A percentile compares a stretch with the other conserved stretches of the same genome.
Evolutionary conservation across 1,284 basidiomycete species (phyloP).

Genomic region (Cystobasidium pallidum): DNA sequence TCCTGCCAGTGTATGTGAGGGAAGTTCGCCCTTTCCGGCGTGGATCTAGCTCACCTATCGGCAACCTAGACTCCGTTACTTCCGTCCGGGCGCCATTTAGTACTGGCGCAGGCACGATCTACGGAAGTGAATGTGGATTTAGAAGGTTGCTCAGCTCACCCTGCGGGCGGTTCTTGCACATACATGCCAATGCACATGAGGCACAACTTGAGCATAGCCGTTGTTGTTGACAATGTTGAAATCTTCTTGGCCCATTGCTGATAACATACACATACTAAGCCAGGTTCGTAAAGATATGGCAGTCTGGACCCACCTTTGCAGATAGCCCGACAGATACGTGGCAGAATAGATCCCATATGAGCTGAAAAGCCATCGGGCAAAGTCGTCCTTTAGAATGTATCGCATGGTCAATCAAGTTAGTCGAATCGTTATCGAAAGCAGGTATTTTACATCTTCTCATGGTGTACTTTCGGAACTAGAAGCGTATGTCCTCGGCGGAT

Average conservation of each 20-base stretch:
- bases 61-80: not conserved
- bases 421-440: not conserved
- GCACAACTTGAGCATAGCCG: constrained; percentile 44
- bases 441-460: constrained; percentile 22
- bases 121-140: not conserved
- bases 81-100: not conserved
- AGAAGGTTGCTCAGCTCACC: not conserved
- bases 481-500: constrained; percentile 45
- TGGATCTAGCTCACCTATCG: not conserved
- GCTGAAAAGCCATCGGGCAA: constrained; percentile 37
- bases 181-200: constrained; percentile 46
- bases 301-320: constrained; percentile 13
- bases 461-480: constrained; percentile 44
- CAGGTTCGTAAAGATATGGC: too few relatives aligned
- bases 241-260: constrained; percentile 30
- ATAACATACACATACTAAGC: not conserved
- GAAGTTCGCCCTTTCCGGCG: not conserved
- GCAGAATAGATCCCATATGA: constrained; percentile 24
- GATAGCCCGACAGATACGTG: constrained; percentile 30
- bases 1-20: constrained; percentile 8
- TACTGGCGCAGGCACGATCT: constrained; percentile 34
- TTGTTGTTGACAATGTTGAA: constrained; percentile 46
- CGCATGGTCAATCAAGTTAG: not conserved
- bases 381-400: constrained; percentile 4
- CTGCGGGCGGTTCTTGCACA: too few relatives aligned